Evolutionary conservation across 768 basidiomycete genomes (phyloP).

Genomic region (Xanthoconium stramineum): DNA sequence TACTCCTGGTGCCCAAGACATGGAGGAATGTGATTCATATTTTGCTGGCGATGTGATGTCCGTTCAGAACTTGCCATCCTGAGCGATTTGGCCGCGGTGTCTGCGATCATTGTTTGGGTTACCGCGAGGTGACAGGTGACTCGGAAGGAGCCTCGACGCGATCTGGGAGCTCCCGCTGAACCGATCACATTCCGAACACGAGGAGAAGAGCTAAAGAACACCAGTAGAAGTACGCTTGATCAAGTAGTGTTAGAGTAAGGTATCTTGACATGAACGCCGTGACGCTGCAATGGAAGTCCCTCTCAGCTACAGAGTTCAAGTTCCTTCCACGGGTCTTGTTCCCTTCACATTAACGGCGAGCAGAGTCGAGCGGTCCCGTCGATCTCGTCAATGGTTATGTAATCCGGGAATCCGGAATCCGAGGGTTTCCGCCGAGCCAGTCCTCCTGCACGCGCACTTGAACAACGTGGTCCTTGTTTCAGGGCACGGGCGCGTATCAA

Average conservation of each 20-base stretch:
- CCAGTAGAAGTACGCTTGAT: too few species aligned
- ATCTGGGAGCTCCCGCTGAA: not conserved
- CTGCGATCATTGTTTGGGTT: not conserved
- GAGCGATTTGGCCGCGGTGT: not conserved
- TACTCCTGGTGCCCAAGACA: too few species aligned
- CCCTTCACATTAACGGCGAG: slow-evolving; percentile 11
- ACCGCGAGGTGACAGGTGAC: not conserved
- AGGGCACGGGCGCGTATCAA: slow-evolving; percentile 27
- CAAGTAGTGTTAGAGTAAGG: too few species aligned
- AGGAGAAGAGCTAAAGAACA: not conserved
- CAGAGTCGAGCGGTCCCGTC: slow-evolving; percentile 9
- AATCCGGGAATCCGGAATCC: slow-evolving; percentile 15
- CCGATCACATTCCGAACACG: not conserved
- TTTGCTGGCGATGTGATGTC: not conserved
- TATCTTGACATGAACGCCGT: slow-evolving; percentile 17
- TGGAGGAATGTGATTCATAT: not conserved
- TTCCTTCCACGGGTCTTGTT: not conserved
- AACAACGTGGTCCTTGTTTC: slow-evolving; percentile 22
- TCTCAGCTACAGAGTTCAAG: not conserved
- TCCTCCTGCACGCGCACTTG: slow-evolving; percentile 10
- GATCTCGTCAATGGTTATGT: slow-evolving; percentile 22
- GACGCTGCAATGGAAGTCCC: slow-evolving; percentile 12
- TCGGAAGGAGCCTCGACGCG: not conserved
- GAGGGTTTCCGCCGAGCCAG: slow-evolving; percentile 15
- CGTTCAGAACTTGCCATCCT: not conserved